These are phyloP conservation scores for Vicia faba DNA, from an alignment of 306 rosid genomes.

Conservation along the genomic window DNA sequence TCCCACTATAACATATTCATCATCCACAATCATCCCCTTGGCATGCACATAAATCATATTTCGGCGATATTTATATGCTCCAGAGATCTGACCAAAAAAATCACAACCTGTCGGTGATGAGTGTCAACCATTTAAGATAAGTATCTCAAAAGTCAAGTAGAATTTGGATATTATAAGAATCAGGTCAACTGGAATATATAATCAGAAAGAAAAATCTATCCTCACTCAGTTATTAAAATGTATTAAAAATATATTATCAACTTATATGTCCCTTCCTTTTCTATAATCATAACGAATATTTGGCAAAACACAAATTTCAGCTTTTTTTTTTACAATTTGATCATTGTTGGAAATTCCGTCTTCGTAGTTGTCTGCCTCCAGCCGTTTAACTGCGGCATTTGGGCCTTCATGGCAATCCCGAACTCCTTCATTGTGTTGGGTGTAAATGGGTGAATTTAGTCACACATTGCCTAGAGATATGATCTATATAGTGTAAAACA, in stretches of 20 bases:
- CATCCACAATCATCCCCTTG: slow-evolving; percentile 91
- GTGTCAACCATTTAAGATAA: slow-evolving; percentile 3
- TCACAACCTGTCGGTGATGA: slow-evolving; percentile 29
- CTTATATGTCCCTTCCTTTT: neutral
- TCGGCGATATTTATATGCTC: slow-evolving; percentile 51
- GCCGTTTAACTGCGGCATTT: too few species aligned
- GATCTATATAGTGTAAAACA: too few species aligned
- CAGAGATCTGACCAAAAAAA: slow-evolving; percentile 50
- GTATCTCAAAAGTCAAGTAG: neutral
- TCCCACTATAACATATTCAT: slow-evolving; percentile 83
- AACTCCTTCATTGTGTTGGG: too few species aligned
- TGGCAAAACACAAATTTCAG: slow-evolving; percentile 2
- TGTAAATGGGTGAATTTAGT: too few species aligned
- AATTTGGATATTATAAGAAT: neutral
- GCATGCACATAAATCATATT: slow-evolving; percentile 98
- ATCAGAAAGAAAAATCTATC: neutral
- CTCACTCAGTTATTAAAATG: slow-evolving; percentile 14
- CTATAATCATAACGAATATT: neutral
- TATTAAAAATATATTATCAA: slow-evolving; percentile 6
- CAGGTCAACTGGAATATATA: neutral
- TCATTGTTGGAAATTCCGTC: neutral
- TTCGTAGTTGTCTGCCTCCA: too few species aligned
- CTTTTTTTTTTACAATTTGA: neutral
- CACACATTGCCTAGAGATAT: too few species aligned
- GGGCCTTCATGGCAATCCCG: too few species aligned